phyloP scores from a whole-genome alignment of 495 filamentous ascomycete genomes.

The Talaromyces proteolyticus region DNA sequence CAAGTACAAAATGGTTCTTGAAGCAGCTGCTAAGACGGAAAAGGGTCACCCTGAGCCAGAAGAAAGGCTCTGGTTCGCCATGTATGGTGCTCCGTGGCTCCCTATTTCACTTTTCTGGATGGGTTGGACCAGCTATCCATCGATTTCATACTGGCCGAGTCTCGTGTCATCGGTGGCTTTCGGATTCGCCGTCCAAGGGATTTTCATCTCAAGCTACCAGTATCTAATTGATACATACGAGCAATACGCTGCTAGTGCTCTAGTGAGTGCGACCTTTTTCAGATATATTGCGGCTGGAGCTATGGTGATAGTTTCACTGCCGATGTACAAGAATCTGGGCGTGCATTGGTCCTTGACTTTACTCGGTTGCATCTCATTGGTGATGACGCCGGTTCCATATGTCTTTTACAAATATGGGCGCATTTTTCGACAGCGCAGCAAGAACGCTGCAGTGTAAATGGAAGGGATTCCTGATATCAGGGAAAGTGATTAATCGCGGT shows the following conservation, averaged over 20 bases:
- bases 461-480: not conserved
- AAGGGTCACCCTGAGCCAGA: conserved; percentile 43
- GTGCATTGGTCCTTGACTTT: conserved; percentile 48
- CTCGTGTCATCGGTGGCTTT: conserved; percentile 39
- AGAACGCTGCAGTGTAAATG: not conserved
- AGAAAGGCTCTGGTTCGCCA: conserved; percentile 48
- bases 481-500: not conserved
- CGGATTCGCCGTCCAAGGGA: conserved; percentile 40
- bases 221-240: conserved; percentile 50
- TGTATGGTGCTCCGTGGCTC: conserved; percentile 47
- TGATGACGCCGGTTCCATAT: conserved; percentile 44
- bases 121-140: conserved; percentile 46
- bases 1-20: conserved; percentile 23
- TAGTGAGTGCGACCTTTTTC: conserved; percentile 38
- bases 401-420: conserved; percentile 17
- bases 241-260: conserved; percentile 25
- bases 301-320: conserved; percentile 32
- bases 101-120: conserved; percentile 58
- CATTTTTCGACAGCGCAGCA: not conserved
- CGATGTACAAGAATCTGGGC: conserved; percentile 43
- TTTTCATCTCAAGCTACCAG: conserved; percentile 41
- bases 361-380: conserved; percentile 32
- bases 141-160: conserved; percentile 47
- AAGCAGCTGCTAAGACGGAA: not conserved
- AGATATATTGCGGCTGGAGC: conserved; percentile 43